Evolutionary conservation across 2,329 filamentous ascomycete genomes (phyloP).

Genomic region (Talaromyces sp.): DNA sequence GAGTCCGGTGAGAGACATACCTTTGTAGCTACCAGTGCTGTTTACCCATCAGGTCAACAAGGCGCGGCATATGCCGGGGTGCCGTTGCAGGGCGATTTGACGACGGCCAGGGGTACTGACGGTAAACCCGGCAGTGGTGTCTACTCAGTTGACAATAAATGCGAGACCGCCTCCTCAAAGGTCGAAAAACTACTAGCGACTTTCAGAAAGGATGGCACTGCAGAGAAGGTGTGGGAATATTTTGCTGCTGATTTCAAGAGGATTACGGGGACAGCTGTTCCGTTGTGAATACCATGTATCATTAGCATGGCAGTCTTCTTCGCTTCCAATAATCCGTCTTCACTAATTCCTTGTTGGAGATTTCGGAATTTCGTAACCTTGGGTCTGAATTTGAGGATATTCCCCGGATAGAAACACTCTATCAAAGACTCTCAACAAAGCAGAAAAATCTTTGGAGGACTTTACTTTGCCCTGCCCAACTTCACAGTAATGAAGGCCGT

Average conservation of each 20-base stretch:
- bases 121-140: constrained; percentile 7
- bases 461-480: not conserved
- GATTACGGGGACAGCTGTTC: constrained; percentile 3
- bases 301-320: not conserved
- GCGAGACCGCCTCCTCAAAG: constrained; percentile 6
- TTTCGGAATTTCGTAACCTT: too few species aligned
- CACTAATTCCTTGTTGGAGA: too few species aligned
- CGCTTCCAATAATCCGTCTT: not conserved
- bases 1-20: not conserved
- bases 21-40: not conserved
- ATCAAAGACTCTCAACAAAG: too few species aligned
- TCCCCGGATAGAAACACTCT: too few species aligned
- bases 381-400: too few species aligned
- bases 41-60: not conserved
- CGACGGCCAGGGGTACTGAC: constrained; percentile 1
- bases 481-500: too few species aligned
- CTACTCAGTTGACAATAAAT: not conserved
- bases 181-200: not conserved
- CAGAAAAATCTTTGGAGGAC: too few species aligned
- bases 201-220: constrained; percentile 9
- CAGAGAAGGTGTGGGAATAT: constrained; percentile 1
- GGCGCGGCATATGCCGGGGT: not conserved
- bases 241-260: constrained; percentile 6
- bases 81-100: not conserved
- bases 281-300: not conserved